phyloP scores from a whole-genome alignment of 2,329 filamentous ascomycete genomes.

The Ceratocystis lukuohia region DNA sequence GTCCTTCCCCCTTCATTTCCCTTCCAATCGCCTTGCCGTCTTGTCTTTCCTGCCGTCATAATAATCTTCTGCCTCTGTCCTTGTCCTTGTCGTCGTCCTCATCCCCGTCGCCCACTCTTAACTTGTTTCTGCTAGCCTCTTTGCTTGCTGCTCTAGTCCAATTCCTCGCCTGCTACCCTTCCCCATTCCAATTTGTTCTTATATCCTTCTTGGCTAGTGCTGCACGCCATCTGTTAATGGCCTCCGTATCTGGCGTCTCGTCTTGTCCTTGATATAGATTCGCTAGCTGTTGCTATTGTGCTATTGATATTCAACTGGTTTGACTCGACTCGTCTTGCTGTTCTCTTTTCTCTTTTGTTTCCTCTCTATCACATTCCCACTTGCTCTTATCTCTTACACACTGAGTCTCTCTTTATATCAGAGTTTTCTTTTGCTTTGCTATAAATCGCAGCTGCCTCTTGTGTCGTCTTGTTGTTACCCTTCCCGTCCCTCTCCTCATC shows the following conservation, averaged over 20 bases:
- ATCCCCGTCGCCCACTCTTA: not conserved
- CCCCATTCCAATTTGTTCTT: not conserved
- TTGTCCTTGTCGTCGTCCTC: not conserved
- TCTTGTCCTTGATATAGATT: no score
- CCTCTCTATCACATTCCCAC: no score
- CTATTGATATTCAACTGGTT: no score
- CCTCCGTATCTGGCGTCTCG: no score
- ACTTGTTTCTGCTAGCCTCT: conserved; percentile 9
- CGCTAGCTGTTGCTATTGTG: no score
- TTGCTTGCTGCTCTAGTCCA: conserved; percentile 4
- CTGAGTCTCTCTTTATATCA: not conserved
- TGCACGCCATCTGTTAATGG: no score
- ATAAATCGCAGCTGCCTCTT: conserved; percentile 4
- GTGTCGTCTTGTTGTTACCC: not conserved
- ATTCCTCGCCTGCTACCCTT: conserved; percentile 2
- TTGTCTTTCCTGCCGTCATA: no score
- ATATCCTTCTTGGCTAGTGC: conserved; percentile 1
- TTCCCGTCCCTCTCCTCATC: not conserved
- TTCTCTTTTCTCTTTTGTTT: no score
- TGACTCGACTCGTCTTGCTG: no score
- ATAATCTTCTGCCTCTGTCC: conserved; percentile 13
- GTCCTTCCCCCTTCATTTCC: no score
- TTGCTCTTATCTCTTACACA: no score
- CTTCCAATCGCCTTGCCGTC: no score
- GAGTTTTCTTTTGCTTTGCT: not conserved